A percentile compares a stretch with the other conserved stretches of the same genome.
Conservation (phyloP, 2,329 filamentous ascomycete genomes). For the Arthrinium puccinioides region DNA sequence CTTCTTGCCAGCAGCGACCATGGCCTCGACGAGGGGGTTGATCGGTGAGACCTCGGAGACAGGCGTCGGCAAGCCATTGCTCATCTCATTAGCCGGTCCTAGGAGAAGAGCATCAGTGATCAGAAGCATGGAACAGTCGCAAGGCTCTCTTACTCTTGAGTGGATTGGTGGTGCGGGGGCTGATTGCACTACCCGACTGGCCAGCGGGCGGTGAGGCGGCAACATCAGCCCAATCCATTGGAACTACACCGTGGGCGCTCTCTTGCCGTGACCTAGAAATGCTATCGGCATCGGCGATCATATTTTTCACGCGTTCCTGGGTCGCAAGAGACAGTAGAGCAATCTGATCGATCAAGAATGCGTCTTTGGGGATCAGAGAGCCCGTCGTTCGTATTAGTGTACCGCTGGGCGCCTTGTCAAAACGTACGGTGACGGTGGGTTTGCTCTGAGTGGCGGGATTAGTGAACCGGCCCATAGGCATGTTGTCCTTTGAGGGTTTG, state of each 20-base stretch:
- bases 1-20: conserved; percentile 55
- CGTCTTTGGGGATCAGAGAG: conserved; percentile 67
- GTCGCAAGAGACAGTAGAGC: conserved; percentile 76
- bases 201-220: conserved; percentile 38
- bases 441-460: conserved; percentile 40
- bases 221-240: conserved; percentile 67
- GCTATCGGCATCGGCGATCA: conserved; percentile 70
- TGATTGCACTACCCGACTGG: conserved; percentile 35
- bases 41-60: conserved; percentile 41
- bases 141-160: conserved; percentile 48
- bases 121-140: conserved; percentile 5
- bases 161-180: conserved; percentile 45
- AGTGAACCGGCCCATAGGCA: conserved; percentile 40
- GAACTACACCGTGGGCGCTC: conserved; percentile 73
- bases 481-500: conserved; percentile 33
- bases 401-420: conserved; percentile 50
- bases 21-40: conserved; percentile 38
- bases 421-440: conserved; percentile 46
- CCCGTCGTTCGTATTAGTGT: conserved; percentile 56
- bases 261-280: conserved; percentile 66
- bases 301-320: conserved; percentile 67
- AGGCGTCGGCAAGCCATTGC: conserved; percentile 37
- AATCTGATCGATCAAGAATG: conserved; percentile 73
- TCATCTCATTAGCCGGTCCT: conserved; percentile 28
- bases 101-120: conserved; percentile 28